Base-by-base conservation (phyloP, 2,329 filamentous ascomycete species). In the Claviceps paspali region DNA sequence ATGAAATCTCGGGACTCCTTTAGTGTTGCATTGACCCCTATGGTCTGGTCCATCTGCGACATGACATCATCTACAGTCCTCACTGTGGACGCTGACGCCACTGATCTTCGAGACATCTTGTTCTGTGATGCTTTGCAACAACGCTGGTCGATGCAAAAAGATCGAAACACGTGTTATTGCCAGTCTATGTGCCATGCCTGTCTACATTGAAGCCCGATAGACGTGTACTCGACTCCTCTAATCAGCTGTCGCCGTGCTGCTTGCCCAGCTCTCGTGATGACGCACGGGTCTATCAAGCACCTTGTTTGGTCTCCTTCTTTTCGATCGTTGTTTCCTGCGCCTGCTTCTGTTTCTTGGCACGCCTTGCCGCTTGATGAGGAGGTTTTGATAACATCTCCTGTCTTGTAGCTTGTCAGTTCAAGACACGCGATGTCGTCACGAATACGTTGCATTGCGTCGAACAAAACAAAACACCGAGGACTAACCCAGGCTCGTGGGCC, bases 361-460 rank as follows among this genome's bases (percentile, higher is more conserved):
- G 28, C 6, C n/a, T 15, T 11, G 35, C 21, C 21, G 28, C 28
- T 19, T 36, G n/a, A 5, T 36, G 12, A 14, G 35, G 35, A 31
- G 35, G 35, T n/a, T 36, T 36, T 10, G 35, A 30, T n/a, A 12
- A 14, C 15, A 14, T 36, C 14, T 36, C 35, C 35, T 36, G 19
- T 19, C 26, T 36, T 9, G 7, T 5, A 11, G 14, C 5, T 24
- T 26, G 19, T 36, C 11, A 36, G 35, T 31, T 9, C 11, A 6
- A 26, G 8, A 7, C 14, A 29, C 14, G 29, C 29, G 26, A 28
- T 8, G 19, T n/a, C 30, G 8, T 32, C n/a, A 15, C 2, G 15
- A 3, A 9, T 27, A 6, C 19, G 11, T 26, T 9, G n/a, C 26
- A 15, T 17, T 15, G 15, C 14, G 12, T 29, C 6, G 12, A 21